Base-by-base conservation (phyloP, 495 filamentous ascomycete species). In the Trichoderma virens region DNA sequence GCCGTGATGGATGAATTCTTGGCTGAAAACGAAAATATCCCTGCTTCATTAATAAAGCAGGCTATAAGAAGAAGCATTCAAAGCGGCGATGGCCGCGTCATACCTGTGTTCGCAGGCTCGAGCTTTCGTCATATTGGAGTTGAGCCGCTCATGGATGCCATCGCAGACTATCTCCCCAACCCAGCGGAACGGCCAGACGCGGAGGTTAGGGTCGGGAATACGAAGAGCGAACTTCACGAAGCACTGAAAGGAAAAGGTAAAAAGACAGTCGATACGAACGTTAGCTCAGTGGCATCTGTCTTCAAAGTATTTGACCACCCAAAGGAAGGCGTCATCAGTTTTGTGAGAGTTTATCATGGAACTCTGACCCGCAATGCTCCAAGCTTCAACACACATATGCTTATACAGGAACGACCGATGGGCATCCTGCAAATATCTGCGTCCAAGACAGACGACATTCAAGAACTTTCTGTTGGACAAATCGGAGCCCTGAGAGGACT, bases 291-390 rank as follows among this genome's bases (percentile, higher is more conserved):
- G 66, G 92, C 90, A 3, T 79, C 97, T 35, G 95, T 96, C 16
- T 99, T 99, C 82, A 99, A 99, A 73, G 95, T 98, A 13, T 91
- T 96, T 67, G 88, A 94, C 67, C 93, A 98, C 68, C 76, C 89
- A 14, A 85, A 87, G 59, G 87, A 91, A 14, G 95, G 95, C 11
- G 88, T 94, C 23, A 83, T 99, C 65, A 91, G 95, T 64, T 99
- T 93, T 70, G 86, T 97, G 5, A 85, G 95, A 16, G 91, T 97
- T 20, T 97, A 99, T 74, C 90, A 90, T 11, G 95, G 95, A 7
- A 80, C 83, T 2, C 77, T 99, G 27, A 83, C 84, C 66, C 84
- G 88, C 30, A 89, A 90, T 65, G 81, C 86, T 54, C 74, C 85
- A 18, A 82, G 96, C 28, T 97, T 86, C 84, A 98, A 99, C 73